Conservation (phyloP, 2,329 filamentous ascomycete species). For the Pseudohalonectria lignicola region DNA sequence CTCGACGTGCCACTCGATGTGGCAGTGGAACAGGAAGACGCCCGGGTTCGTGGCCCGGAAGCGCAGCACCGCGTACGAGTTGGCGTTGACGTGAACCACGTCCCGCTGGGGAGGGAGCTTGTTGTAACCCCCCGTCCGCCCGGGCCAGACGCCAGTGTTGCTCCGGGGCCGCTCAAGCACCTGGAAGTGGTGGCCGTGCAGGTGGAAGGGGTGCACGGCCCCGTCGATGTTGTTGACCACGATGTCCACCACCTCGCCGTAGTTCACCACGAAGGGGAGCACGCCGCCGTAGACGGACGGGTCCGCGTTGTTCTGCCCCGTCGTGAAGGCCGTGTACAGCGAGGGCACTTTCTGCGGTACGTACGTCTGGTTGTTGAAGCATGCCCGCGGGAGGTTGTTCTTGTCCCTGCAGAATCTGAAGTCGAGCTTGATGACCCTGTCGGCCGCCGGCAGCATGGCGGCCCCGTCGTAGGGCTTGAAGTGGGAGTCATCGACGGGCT, state of each 20-base stretch:
- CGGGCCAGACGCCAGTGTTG: conserved; percentile 23
- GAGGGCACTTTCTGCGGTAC: conserved; percentile 58
- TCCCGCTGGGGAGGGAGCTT: conserved; percentile 22
- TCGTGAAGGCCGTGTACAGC: conserved; percentile 58
- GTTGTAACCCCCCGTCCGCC: conserved; percentile 15
- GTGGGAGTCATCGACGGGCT: conserved; percentile 51
- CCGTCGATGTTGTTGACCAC: conserved; percentile 37
- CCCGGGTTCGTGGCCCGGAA: conserved; percentile 42
- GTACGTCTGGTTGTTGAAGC: conserved; percentile 57
- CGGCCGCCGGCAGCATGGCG: conserved; percentile 23
- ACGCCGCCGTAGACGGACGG: conserved; percentile 29
- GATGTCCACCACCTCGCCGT: conserved; percentile 30
- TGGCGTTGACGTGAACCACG: conserved; percentile 24
- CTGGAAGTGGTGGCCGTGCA: conserved; percentile 46
- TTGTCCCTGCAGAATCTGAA: conserved; percentile 48
- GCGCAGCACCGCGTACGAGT: conserved; percentile 37
- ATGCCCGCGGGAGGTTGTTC: conserved; percentile 51
- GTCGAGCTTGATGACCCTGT: conserved; percentile 43
- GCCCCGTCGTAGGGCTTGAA: conserved; percentile 42
- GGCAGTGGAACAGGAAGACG: conserved; percentile 46
- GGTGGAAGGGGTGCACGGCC: conserved; percentile 38
- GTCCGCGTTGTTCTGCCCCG: conserved; percentile 31
- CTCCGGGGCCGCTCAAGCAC: conserved; percentile 29
- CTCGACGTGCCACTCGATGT: conserved; percentile 51
- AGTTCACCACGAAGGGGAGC: conserved; percentile 26